phyloP scores from a whole-genome alignment of 2,329 filamentous ascomycete genomes.

The Botryotinia convoluta region DNA sequence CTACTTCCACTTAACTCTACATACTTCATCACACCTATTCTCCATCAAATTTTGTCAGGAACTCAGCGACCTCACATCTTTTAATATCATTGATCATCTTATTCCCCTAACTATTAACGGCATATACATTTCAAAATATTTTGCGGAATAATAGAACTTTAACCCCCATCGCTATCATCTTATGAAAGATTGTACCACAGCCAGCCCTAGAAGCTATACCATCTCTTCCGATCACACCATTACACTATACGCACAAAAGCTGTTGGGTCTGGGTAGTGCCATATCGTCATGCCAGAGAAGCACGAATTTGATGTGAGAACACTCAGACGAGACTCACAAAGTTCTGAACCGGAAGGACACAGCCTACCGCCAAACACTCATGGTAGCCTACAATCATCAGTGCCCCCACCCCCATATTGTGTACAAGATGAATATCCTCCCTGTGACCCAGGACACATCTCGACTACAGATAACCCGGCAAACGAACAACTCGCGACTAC shows the following conservation, averaged over 20 bases:
- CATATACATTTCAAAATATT: neutral
- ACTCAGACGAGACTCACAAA: neutral
- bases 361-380: neutral
- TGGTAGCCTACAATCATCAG: neutral
- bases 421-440: neutral
- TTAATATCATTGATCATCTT: neutral
- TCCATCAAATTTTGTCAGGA: neutral
- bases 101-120: neutral
- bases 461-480: neutral
- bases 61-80: neutral
- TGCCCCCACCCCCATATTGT: neutral
- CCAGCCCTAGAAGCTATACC: neutral
- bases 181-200: neutral
- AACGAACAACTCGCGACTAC: too few relatives aligned
- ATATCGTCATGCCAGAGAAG: slow-evolving; percentile 1
- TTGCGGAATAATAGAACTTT: neutral
- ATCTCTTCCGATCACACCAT: neutral
- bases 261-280: too few relatives aligned
- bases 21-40: neutral
- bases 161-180: neutral
- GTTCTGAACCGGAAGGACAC: neutral
- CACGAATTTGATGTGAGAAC: slow-evolving; percentile 2
- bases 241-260: neutral
- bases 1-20: neutral
- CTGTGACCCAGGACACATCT: neutral